Evolutionary conservation across 2,329 filamentous ascomycete genomes (phyloP), one percentile per base, ranked within the genome.

Genomic region (Calonectria montana): DNA sequence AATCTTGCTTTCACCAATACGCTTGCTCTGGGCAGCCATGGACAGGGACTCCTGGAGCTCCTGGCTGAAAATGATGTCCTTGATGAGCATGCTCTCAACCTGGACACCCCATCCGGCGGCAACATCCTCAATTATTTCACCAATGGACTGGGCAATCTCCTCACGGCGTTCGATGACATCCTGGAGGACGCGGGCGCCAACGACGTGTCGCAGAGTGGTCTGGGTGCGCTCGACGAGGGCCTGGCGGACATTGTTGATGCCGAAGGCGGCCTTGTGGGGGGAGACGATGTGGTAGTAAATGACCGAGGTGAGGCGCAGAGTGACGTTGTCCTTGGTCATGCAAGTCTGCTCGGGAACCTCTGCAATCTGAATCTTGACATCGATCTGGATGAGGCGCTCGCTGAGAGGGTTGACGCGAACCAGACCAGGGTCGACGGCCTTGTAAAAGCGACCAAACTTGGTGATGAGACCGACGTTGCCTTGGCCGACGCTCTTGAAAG

Each of bases 281-380:
- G 94, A 94, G 67, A 93, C 94, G 81, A 99, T 96, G 88, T 98
- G 96, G 88, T 99, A 99, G 90, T 99, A 99, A 86, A 99, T 98
- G 82, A 99, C 97, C 7, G 94, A 97, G 59, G 96, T 98, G 77
- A 99, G 89, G 79, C 96, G 93, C 48, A 99, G 89, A 55, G 94
- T 97, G 75, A 98, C 97, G 80, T 99, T 99, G 88, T 99, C 97
- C 87, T 98, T 98, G 83, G 97, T 99, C 96, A 99, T 99, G 89
- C 97, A 98, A 74, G 96, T 92, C 86, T 99, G 97, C 85, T 96
- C 92, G 21, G 96, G 96, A 27, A 99, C 97, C 88, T 99, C 93
- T 83, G 97, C 95, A 76, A 98, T 98, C 87, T 99, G 97, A 79
- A 98, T 98, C 91, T 98, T 99, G 86, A 99, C 97, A 83, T 99